Conservation (phyloP, 768 basidiomycete genomes). For the Rhodotorula sphaerocarpa region DNA sequence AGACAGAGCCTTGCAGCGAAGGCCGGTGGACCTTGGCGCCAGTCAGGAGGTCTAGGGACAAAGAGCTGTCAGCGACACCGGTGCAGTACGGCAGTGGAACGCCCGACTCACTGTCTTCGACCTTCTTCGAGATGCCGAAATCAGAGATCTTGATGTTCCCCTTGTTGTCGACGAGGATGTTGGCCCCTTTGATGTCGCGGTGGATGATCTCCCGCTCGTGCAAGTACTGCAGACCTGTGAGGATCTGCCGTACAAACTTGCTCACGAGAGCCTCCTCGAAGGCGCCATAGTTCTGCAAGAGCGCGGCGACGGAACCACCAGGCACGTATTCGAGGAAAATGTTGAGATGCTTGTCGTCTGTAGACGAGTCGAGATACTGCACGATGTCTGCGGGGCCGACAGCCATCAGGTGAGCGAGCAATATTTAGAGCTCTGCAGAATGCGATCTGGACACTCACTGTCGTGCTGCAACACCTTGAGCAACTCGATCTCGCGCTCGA, state of each 20-base stretch:
- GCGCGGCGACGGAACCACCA: slow-evolving; percentile 85
- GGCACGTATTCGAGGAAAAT: slow-evolving; percentile 99
- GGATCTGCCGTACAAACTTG: slow-evolving; percentile 84
- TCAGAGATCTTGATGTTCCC: slow-evolving; percentile 96
- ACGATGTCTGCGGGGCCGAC: slow-evolving; percentile 66
- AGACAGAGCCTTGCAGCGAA: slow-evolving; percentile 92
- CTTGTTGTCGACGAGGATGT: slow-evolving; percentile 86
- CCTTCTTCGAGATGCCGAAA: slow-evolving; percentile 97
- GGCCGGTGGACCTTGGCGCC: slow-evolving; percentile 70
- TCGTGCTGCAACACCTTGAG: slow-evolving; percentile 95
- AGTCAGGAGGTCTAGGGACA: slow-evolving; percentile 42
- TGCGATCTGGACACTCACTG: slow-evolving; percentile 53
- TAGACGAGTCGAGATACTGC: slow-evolving; percentile 92
- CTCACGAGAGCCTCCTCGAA: slow-evolving; percentile 87
- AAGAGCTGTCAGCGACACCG: neutral
- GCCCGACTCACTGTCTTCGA: slow-evolving; percentile 73
- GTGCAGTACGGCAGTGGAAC: no score
- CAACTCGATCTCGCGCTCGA: slow-evolving; percentile 88
- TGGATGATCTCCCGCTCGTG: slow-evolving; percentile 90
- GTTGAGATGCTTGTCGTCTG: slow-evolving; percentile 70
- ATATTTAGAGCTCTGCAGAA: neutral
- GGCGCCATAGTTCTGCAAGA: slow-evolving; percentile 72
- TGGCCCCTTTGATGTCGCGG: slow-evolving; percentile 97
- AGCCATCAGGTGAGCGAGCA: neutral
- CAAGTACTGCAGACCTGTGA: slow-evolving; percentile 82